These are phyloP conservation scores for Pythium graminicola DNA, from an alignment of 352 stramenopile genomes.

Conservation along the genomic window DNA sequence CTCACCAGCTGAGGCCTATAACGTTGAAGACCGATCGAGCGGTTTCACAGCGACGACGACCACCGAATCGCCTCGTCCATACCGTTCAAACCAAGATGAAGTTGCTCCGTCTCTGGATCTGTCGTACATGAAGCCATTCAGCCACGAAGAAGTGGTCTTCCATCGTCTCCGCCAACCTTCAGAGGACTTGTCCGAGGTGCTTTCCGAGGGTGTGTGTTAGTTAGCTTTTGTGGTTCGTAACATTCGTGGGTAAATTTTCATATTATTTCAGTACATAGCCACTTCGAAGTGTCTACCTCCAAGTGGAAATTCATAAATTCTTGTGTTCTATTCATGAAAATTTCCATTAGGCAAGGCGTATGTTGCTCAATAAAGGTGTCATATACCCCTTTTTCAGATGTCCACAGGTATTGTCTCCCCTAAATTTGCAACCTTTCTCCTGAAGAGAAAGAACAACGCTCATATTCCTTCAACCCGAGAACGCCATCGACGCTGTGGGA, in stretches of 20 bases:
- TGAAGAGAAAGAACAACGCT: conserved; percentile 24
- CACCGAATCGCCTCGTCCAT: conserved; percentile 30
- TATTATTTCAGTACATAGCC: no score
- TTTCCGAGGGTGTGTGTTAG: conserved; percentile 80
- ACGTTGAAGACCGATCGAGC: conserved; percentile 24
- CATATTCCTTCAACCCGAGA: conserved; percentile 22
- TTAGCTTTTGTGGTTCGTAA: conserved; percentile 1
- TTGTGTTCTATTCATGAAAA: neutral
- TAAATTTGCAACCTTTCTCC: conserved; percentile 18
- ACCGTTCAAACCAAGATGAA: conserved; percentile 28
- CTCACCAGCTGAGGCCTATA: conserved; percentile 36
- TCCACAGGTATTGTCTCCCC: neutral
- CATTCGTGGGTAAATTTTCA: no score
- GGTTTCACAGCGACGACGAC: conserved; percentile 16
- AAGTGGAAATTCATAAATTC: neutral
- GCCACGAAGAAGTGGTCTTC: conserved; percentile 59
- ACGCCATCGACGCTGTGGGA: neutral
- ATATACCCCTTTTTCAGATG: neutral
- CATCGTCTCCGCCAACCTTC: conserved; percentile 56
- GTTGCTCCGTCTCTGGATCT: conserved; percentile 34
- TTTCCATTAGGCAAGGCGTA: no score
- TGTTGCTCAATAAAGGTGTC: conserved; percentile 7
- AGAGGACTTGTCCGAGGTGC: conserved; percentile 63
- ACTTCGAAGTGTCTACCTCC: no score
- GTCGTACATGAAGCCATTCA: conserved; percentile 63